Conservation (phyloP, 768 basidiomycete species). For the Mrakia frigida region DNA sequence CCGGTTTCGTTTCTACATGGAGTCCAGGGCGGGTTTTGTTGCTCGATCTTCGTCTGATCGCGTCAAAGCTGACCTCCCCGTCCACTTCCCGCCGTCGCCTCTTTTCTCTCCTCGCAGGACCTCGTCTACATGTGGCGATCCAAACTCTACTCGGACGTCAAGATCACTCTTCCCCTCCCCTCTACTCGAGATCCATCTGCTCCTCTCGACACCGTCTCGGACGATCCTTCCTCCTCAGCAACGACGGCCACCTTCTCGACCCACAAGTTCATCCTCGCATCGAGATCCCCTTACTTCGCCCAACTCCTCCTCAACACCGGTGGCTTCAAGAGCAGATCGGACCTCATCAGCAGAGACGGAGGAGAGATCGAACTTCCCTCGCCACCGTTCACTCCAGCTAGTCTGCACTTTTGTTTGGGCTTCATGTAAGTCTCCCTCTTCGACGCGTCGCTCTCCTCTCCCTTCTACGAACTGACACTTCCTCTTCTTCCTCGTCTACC, state of each 20-base stretch:
- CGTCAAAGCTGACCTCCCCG: background rate
- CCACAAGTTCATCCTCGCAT: constrained; percentile 87
- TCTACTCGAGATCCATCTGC: background rate
- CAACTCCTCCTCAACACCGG: constrained; percentile 58
- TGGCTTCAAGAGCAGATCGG: constrained; percentile 11
- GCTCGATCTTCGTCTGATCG: no score
- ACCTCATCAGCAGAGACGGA: background rate
- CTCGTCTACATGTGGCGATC: constrained; percentile 96
- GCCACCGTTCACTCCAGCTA: constrained; percentile 31
- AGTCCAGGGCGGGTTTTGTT: no score
- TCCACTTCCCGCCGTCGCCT: no score
- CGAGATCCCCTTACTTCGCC: constrained; percentile 82
- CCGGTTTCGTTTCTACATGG: no score
- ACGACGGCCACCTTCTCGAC: constrained; percentile 81
- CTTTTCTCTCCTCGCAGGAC: constrained; percentile 51
- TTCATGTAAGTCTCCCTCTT: constrained; percentile 28
- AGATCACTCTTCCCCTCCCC: constrained; percentile 56
- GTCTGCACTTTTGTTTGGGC: constrained; percentile 32
- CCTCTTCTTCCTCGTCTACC: constrained; percentile 67
- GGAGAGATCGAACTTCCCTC: constrained; percentile 27
- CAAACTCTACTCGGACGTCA: constrained; percentile 85
- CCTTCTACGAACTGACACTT: constrained; percentile 45
- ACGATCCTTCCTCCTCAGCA: constrained; percentile 46
- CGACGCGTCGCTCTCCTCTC: background rate
- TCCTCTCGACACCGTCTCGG: constrained; percentile 8